Conservation (phyloP, 106 monocot species). For the Dendrobium catenatum region DNA sequence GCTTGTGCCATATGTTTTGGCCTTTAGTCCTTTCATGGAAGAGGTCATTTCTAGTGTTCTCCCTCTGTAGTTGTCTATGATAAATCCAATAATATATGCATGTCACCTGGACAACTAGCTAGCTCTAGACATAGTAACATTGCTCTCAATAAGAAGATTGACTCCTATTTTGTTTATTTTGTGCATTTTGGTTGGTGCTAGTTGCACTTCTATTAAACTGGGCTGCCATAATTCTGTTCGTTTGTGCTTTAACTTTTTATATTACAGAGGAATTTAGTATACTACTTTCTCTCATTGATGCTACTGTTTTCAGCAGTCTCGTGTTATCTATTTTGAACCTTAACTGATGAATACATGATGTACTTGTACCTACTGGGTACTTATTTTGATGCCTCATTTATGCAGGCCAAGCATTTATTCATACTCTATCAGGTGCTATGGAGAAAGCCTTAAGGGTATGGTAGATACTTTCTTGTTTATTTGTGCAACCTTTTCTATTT, state of each 20-base stretch:
- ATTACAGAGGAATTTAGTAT: background rate
- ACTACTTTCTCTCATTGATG: background rate
- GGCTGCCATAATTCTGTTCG: background rate
- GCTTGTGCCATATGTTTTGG: no score
- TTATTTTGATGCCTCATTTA: background rate
- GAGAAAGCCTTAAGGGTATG: slow-evolving; percentile 80
- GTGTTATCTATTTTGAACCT: background rate
- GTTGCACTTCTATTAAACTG: background rate
- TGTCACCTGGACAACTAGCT: no score
- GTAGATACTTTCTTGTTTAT: slow-evolving; percentile 1
- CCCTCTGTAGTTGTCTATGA: no score
- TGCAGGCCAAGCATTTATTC: slow-evolving; percentile 49
- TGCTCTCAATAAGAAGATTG: no score
- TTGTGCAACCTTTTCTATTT: background rate
- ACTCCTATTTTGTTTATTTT: background rate
- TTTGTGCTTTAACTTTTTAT: background rate
- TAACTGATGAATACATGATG: background rate
- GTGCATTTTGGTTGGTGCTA: background rate
- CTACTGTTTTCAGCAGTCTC: background rate
- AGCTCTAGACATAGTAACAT: no score
- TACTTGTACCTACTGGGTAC: background rate
- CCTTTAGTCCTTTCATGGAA: no score
- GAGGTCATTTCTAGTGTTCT: no score
- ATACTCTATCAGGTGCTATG: slow-evolving; percentile 39
- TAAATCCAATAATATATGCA: no score